Percentiles rank a stretch among this genome's conserved stretches.
These are phyloP conservation scores for Nannochloropsis gaditana DNA, from an alignment of 108 stramenopile species.

Conservation along the genomic window DNA sequence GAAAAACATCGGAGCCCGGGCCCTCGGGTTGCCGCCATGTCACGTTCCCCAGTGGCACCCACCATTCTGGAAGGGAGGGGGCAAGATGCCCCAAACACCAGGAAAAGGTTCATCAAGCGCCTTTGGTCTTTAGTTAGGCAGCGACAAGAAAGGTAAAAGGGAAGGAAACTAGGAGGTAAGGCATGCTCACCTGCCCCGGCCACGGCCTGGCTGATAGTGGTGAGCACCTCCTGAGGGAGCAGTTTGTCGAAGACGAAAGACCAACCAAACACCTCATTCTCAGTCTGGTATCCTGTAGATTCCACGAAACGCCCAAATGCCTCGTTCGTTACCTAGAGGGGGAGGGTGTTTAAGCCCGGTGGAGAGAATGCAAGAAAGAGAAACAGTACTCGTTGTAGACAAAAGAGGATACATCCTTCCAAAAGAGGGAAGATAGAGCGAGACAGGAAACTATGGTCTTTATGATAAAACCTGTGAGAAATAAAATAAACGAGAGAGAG, in stretches of 20 bases:
- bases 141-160: neutral
- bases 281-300: constrained; percentile 58
- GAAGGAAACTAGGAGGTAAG: neutral
- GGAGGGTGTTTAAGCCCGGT: neutral
- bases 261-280: constrained; percentile 44
- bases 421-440: neutral
- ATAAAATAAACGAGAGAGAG: neutral
- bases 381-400: too few species aligned
- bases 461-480: neutral
- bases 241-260: constrained; percentile 44
- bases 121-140: neutral
- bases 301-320: constrained; percentile 77
- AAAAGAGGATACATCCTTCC: too few species aligned
- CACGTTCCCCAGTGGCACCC: constrained; percentile 48
- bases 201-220: constrained; percentile 62
- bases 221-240: constrained; percentile 46
- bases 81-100: neutral
- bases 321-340: constrained; percentile 63
- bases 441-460: neutral
- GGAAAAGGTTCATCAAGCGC: too few species aligned
- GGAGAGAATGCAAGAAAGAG: neutral
- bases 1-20: constrained; percentile 20
- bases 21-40: constrained; percentile 53
- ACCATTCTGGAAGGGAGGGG: constrained; percentile 41
- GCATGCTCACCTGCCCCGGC: constrained; percentile 47